Base-by-base conservation (phyloP, 1,284 basidiomycete species). In the Ustilago tritici region DNA sequence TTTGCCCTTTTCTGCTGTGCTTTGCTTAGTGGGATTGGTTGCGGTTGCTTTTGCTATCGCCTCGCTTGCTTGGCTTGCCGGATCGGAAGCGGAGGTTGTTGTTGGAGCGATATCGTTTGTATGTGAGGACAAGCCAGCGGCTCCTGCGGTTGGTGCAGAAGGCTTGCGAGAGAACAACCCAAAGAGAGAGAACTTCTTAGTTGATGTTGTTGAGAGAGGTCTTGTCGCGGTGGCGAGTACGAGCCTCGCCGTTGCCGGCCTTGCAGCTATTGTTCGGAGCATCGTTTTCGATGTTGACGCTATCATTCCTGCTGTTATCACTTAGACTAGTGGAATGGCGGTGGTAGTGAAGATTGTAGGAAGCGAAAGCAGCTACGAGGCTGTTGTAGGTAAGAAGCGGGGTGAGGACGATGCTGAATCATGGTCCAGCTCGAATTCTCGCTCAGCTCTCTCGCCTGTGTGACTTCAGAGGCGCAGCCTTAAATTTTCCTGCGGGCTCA, bases 401-500 rank as follows among this genome's bases (percentile, higher is more conserved):
- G 23, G n/a, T 17, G 36, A 6, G 11, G 28, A n/a, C 38, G 14
- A 46, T 46, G 56, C 56, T 57, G 56, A 52, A 36, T 56, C 41
- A 63, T 53, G 61, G 61, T 63, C 61, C 54, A 63, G n/a, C 54
- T 28, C 8, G 9, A 54, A 61, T 53, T 54, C 59, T 63, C 53
- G 56, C 53, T 63, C 61, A 56, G 53, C 61, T n/a, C 1, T 17
- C 15, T 41, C 40, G 40, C 40, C 40, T 50, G 28, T 57, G 15
- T 46, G 56, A 46, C 38, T 31, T 32, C 28, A 57, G 49, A 50
- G 49, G 49, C 49, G 49, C 49, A 50, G 15, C 15, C 32, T 11
- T 28, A 49, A 46, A 36, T 36, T 50, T 49, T 43, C 38, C 40
- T 50, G 23, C 6, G 23, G 23, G 11, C 28, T 38, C 56, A 46